Evolutionary conservation across 1,284 basidiomycete species (phyloP).

Genomic region (Schizopora paradoxa): DNA sequence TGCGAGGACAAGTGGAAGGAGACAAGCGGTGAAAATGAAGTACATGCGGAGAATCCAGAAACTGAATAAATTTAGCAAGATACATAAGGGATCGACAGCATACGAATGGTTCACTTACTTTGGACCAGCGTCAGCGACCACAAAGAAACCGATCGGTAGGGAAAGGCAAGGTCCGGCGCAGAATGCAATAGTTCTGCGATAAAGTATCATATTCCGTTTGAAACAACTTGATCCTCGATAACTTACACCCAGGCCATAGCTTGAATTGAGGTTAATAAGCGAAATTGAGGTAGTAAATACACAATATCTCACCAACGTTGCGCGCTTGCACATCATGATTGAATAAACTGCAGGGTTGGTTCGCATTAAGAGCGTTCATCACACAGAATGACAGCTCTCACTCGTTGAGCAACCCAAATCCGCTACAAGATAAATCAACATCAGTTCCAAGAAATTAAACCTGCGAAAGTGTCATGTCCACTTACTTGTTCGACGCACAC

Average conservation of each 20-base stretch:
- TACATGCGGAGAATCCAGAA: conserved; percentile 26
- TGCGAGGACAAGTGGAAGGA: conserved; percentile 22
- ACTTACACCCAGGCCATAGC: neutral
- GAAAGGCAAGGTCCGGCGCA: conserved; percentile 22
- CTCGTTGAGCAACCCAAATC: too few species aligned
- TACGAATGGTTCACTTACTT: conserved; percentile 13
- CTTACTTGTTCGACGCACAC: conserved; percentile 19
- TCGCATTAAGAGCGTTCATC: neutral
- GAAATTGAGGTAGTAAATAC: neutral
- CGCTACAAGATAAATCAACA: neutral
- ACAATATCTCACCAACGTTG: too few species aligned
- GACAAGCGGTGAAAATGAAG: conserved; percentile 21
- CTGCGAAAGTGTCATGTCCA: neutral
- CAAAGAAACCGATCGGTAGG: conserved; percentile 24
- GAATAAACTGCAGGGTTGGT: conserved; percentile 1
- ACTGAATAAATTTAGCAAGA: conserved; percentile 10
- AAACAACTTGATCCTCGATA: neutral
- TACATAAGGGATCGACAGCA: neutral
- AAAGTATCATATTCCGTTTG: neutral
- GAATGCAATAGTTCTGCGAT: neutral
- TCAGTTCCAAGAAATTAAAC: neutral
- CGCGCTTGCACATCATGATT: too few species aligned
- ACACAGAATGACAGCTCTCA: neutral
- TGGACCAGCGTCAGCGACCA: conserved; percentile 19
- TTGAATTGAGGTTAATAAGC: neutral